Evolutionary conservation across 352 stramenopile genomes (phyloP).

Genomic region (Poterioochromonas sp.): DNA sequence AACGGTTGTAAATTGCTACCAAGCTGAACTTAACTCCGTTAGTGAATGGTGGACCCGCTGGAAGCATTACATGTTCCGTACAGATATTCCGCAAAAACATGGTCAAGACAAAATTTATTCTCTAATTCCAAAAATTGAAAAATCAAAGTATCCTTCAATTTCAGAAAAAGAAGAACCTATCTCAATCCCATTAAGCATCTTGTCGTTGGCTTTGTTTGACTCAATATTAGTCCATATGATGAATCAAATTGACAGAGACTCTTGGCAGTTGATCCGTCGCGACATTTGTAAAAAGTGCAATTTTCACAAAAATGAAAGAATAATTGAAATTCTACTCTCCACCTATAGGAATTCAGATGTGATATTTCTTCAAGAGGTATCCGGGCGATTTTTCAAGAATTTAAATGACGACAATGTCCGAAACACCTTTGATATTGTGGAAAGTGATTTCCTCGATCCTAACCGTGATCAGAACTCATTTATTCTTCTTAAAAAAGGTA

Average conservation of each 20-base stretch:
- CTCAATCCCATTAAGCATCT: constrained; percentile 61
- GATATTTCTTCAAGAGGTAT: constrained; percentile 64
- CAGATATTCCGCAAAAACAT: constrained; percentile 21
- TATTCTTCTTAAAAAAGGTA: constrained; percentile 59
- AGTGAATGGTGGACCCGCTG: constrained; percentile 59
- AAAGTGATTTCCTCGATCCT: constrained; percentile 51
- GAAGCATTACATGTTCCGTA: constrained; percentile 62
- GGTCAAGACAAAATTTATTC: constrained; percentile 41
- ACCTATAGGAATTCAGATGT: constrained; percentile 58
- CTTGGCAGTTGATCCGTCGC: constrained; percentile 59
- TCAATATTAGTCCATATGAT: constrained; percentile 70
- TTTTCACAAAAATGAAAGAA: constrained; percentile 58
- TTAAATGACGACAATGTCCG: constrained; percentile 47
- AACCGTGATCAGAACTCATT: constrained; percentile 69
- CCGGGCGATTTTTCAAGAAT: constrained; percentile 52
- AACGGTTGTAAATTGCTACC: constrained; percentile 67
- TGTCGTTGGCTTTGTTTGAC: constrained; percentile 67
- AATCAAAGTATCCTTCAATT: constrained; percentile 64
- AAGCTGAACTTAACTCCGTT: constrained; percentile 50
- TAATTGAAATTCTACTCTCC: constrained; percentile 60
- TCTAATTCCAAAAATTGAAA: constrained; percentile 61
- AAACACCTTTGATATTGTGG: constrained; percentile 54
- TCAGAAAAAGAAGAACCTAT: constrained; percentile 57
- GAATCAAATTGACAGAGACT: constrained; percentile 52
- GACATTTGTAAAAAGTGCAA: constrained; percentile 64